Conservation (phyloP, 2,329 filamentous ascomycete genomes). For the Juglanconis juglandina region DNA sequence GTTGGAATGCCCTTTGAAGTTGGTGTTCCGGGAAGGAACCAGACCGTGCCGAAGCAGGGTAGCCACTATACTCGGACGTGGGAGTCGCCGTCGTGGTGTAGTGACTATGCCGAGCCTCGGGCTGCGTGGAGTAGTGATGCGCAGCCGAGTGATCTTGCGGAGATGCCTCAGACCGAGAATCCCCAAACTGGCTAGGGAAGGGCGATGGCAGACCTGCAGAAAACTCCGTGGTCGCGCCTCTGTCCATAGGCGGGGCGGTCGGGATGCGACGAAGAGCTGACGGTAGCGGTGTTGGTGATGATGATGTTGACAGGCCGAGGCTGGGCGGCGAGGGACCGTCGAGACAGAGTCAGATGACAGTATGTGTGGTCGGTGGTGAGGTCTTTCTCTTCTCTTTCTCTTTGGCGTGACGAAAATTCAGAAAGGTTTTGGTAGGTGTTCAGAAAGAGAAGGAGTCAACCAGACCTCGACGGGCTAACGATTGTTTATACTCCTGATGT, state of each 20-base stretch:
- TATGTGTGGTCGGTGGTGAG: not conserved
- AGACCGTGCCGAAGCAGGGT: slow-evolving; percentile 72
- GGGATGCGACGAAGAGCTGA: not conserved
- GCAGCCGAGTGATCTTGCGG: slow-evolving; percentile 81
- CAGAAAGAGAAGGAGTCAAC: no score
- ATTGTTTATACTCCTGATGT: no score
- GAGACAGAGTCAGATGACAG: not conserved
- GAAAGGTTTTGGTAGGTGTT: no score
- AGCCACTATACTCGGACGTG: slow-evolving; percentile 82
- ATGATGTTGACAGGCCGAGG: not conserved
- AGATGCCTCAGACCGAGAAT: slow-evolving; percentile 79
- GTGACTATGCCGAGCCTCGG: slow-evolving; percentile 69
- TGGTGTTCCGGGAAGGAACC: slow-evolving; percentile 78
- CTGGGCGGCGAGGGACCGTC: not conserved
- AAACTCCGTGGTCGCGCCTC: slow-evolving; percentile 65
- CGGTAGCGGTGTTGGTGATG: not conserved
- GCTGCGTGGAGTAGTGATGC: slow-evolving; percentile 81
- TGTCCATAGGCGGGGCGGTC: slow-evolving; percentile 45
- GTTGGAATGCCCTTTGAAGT: slow-evolving; percentile 79
- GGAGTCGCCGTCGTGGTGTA: slow-evolving; percentile 79
- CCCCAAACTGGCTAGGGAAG: slow-evolving; percentile 62
- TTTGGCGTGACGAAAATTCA: no score
- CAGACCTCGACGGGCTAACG: no score
- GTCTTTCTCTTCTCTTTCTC: no score
- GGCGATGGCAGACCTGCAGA: slow-evolving; percentile 81